These are phyloP conservation scores for Hypoxylon perforatum DNA, from an alignment of 495 filamentous ascomycete genomes.

Conservation along the genomic window DNA sequence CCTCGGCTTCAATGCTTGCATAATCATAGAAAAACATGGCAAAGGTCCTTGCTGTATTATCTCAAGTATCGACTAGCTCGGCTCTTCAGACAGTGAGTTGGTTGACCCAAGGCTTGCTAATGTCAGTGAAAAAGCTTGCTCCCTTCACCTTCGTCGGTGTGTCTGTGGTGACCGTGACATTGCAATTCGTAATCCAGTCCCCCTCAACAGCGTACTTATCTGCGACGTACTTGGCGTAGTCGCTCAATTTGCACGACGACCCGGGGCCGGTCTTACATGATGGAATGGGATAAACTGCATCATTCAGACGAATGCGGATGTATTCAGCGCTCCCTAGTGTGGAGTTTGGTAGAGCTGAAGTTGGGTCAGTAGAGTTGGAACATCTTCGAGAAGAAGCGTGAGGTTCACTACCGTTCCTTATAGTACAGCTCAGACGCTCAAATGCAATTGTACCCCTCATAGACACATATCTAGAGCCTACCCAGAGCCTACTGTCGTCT, in stretches of 20 bases:
- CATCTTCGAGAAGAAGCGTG: conserved; percentile 1
- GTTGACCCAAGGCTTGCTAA: conserved; percentile 48
- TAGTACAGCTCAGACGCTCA: conserved; percentile 59
- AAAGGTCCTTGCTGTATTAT: neutral
- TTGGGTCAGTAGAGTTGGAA: conserved; percentile 4
- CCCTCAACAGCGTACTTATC: conserved; percentile 56
- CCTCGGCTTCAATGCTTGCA: too few relatives aligned
- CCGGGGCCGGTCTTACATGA: conserved; percentile 60
- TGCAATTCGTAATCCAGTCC: conserved; percentile 57
- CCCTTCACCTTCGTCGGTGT: conserved; percentile 51
- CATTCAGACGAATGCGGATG: conserved; percentile 63
- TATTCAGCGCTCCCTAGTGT: conserved; percentile 29
- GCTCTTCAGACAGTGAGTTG: conserved; percentile 16
- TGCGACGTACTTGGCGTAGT: conserved; percentile 58
- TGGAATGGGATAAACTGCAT: conserved; percentile 64
- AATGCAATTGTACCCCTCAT: conserved; percentile 68
- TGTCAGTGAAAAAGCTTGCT: conserved; percentile 60
- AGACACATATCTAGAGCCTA: conserved; percentile 59
- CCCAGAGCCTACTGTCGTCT: conserved; percentile 51
- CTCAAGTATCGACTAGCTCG: neutral
- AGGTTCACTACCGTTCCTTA: conserved; percentile 1
- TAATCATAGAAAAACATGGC: too few relatives aligned
- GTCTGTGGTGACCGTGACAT: conserved; percentile 48
- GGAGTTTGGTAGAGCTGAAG: conserved; percentile 1
- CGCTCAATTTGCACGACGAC: conserved; percentile 54